A percentile compares a stretch with the other conserved stretches of the same genome.
These are phyloP conservation scores for Chlorella vulgaris DNA, from an alignment of 139 green algal genomes.

Conservation along the genomic window DNA sequence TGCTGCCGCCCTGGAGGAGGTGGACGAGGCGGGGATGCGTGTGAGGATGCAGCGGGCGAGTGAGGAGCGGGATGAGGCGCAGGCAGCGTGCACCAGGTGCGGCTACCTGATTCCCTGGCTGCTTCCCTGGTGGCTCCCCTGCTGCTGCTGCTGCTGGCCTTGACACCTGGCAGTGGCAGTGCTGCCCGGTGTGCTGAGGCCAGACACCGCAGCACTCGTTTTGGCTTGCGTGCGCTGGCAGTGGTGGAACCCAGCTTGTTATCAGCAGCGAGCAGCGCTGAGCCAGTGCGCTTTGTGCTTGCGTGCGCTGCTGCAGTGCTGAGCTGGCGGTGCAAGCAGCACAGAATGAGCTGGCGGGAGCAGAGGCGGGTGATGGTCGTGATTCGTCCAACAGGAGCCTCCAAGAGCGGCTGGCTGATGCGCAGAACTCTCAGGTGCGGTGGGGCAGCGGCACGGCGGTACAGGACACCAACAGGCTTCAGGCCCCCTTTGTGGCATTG, in stretches of 20 bases:
- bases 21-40: slow-evolving; percentile 39
- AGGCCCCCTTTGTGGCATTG: too few species aligned
- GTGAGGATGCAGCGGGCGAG: slow-evolving; percentile 28
- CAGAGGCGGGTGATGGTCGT: slow-evolving; percentile 82
- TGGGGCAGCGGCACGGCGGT: too few species aligned
- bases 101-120: not conserved
- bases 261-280: too few species aligned
- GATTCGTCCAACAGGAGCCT: slow-evolving; percentile 81
- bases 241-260: too few species aligned
- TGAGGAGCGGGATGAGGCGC: slow-evolving; percentile 37
- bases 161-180: too few species aligned
- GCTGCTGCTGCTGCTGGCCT: too few species aligned
- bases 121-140: not conserved
- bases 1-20: slow-evolving; percentile 34
- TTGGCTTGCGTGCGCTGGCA: not conserved
- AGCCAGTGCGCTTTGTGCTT: too few species aligned
- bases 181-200: too few species aligned
- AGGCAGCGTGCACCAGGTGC: slow-evolving; percentile 30
- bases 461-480: too few species aligned
- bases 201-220: too few species aligned
- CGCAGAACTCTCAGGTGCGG: slow-evolving; percentile 62
- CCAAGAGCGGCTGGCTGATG: slow-evolving; percentile 80
- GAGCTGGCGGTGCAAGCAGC: slow-evolving; percentile 56
- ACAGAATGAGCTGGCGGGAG: slow-evolving; percentile 70
- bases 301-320: slow-evolving; percentile 11